Percentiles rank a stretch among this genome's conserved stretches.
These are phyloP conservation scores for Saturnispora saitoi DNA, from an alignment of 805 yeast genomes.

Conservation along the genomic window DNA sequence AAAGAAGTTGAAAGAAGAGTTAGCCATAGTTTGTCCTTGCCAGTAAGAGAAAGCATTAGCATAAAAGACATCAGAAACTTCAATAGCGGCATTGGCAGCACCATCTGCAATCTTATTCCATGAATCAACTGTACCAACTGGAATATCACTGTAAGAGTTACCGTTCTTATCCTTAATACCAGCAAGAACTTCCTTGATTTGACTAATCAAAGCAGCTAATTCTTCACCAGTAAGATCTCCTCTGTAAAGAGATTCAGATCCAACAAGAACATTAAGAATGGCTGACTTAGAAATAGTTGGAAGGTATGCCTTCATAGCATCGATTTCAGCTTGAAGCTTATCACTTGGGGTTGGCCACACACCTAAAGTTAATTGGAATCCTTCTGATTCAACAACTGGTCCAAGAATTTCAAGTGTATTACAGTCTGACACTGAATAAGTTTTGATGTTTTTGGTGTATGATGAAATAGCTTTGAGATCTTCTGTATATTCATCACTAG, in stretches of 20 bases:
- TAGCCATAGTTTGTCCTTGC: conserved; percentile 88
- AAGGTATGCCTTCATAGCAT: conserved; percentile 60
- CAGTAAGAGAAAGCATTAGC: conserved; percentile 98
- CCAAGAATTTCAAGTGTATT: conserved; percentile 77
- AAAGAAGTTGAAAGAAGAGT: conserved; percentile 84
- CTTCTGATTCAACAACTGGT: conserved; percentile 75
- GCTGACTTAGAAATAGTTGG: conserved; percentile 63
- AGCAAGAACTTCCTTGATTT: conserved; percentile 50
- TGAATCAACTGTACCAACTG: conserved; percentile 92
- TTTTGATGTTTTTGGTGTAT: conserved; percentile 63
- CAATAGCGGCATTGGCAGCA: conserved; percentile 56
- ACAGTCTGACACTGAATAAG: conserved; percentile 92
- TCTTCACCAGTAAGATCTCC: conserved; percentile 67
- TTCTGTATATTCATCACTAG: conserved; percentile 54
- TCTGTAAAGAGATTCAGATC: conserved; percentile 95
- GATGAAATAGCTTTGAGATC: conserved; percentile 55
- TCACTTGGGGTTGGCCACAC: conserved; percentile 89
- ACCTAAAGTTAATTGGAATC: conserved; percentile 73
- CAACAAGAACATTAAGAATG: conserved; percentile 75
- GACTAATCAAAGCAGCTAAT: conserved; percentile 59
- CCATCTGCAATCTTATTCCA: conserved; percentile 91
- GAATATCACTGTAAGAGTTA: conserved; percentile 56
- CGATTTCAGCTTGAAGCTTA: conserved; percentile 67
- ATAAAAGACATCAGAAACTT: conserved; percentile 76
- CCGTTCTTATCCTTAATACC: conserved; percentile 74